Evolutionary conservation across 2,329 filamentous ascomycete genomes (phyloP), one percentile per base, ranked within the genome.

Genomic region (Fusarium clavum): DNA sequence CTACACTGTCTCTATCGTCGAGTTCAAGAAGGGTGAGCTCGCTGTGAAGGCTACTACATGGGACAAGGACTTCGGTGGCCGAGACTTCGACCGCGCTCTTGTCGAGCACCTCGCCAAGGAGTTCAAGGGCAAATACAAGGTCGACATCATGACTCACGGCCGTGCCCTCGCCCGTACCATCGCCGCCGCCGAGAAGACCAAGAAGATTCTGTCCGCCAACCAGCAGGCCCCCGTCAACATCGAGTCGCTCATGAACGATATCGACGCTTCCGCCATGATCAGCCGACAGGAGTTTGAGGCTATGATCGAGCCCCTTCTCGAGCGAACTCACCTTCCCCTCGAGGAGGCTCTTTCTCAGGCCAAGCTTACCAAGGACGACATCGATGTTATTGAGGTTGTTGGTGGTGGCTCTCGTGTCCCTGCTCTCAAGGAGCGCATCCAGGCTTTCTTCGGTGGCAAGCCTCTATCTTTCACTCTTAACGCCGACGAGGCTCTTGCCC

Each of bases 151-250:
- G 82, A 90, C 89, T 73, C 96, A 98, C 84, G 88, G 91, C 73
- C 97, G 97, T 85, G 96, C 95, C 63, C 89, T 91, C 81, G 90
- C 94, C 73, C 94, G 96, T 80, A 93, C 97, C 75, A 88, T 92
- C 44, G 90, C 94, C 67, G 94, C 93, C 61, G 94, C 94, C 58
- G 96, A 99, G 88, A 98, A 97, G 88, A 85, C 97, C 79, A 99
- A 99, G 91, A 98, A 98, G 90, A 91, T 98, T 59, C 86, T 99
- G 60, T 98, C 95, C 38, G 96, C 96, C 79, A 98, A 98, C 85
- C 92, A 94, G 75, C 88, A 92, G 78, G 94, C 95, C 20, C 94
- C 95, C 52, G 83, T 99, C 81, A 98, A 94, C 87, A 97, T 99
- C 77, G 96, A 99, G 86, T 98, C 94, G 38, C 86, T 99, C 75